Base-by-base conservation (phyloP, 108 stramenopile genomes). In the Mayamaea pseudoterrestris region DNA sequence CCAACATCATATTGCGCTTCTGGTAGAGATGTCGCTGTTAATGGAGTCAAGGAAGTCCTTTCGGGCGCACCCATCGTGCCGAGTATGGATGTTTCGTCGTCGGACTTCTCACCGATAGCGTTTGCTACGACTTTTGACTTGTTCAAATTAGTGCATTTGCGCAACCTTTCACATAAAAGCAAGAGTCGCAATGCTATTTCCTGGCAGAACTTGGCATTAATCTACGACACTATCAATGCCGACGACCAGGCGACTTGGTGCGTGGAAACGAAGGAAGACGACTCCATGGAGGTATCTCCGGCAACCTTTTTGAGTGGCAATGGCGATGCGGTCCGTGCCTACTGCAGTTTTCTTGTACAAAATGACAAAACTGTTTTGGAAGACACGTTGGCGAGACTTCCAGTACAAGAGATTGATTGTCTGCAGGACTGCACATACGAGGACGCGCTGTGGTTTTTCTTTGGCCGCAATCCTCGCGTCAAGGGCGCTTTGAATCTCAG, bases 261-360 rank as follows among this genome's bases (percentile, higher is more conserved):
- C 44, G 63, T 85, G 27, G 83, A 85, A 49, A 47, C 41, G 20
- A 57, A 54, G 22, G 41, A 27, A 29, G 35, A 24, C 13, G 41
- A 45, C 5, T 16, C 3, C 12, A 11, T 26, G 11, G 12, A 58
- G 8, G 39, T 32, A 24, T 21, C 37, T 18, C 47, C 32, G 8
- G 8, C 17, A 17, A 18, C 21, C n/a, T 46, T 40, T 20, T 13
- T 53, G 17, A 12, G 27, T 11, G 29, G 47, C 7, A 46, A 29
- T 26, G 13, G 27, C 20, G 16, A 7, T 22, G 16, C 47, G n/a
- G 25, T 22, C 14, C 23, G 61, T 28, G 80, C 74, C 14, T 90
- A 90, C 50, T 85, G 88, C 56, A 84, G 83, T 40, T 90, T 90
- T 53, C 34, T 85, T 1, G 63, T 85, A 16, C 88, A 90, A 56